Percentiles rank a stretch among this genome's conserved stretches.
Evolutionary conservation across 2,329 filamentous ascomycete genomes (phyloP).

Genomic region (Elsinoe australis): DNA sequence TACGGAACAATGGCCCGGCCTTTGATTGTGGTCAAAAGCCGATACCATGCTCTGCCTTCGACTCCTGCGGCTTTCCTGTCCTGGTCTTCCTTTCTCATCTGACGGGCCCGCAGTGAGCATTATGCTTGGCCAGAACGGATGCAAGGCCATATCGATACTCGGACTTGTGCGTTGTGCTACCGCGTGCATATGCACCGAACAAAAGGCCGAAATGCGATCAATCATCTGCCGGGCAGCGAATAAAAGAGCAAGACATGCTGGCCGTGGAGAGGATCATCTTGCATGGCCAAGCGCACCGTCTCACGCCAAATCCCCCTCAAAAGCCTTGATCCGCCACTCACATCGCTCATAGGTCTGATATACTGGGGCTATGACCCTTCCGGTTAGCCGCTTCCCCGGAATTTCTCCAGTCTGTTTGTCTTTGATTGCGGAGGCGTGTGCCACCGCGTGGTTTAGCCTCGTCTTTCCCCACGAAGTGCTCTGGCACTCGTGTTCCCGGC

Average conservation of each 20-base stretch:
- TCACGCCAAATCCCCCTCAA: not conserved
- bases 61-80: too few relatives aligned
- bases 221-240: too few relatives aligned
- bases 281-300: not conserved
- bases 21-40: not conserved
- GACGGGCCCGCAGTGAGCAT: too few relatives aligned
- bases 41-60: not conserved
- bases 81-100: too few relatives aligned
- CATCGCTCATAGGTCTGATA: not conserved
- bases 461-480: constrained; percentile 1
- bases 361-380: not conserved
- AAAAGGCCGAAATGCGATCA: too few relatives aligned
- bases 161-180: too few relatives aligned
- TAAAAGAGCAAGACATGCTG: not conserved
- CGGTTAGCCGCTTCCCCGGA: constrained; percentile 6
- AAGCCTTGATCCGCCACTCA: constrained; percentile 5
- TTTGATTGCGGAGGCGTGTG: constrained; percentile 8
- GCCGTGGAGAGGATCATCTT: not conserved
- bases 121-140: too few relatives aligned
- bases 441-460: constrained; percentile 6
- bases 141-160: too few relatives aligned
- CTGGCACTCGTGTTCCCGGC: constrained; percentile 3
- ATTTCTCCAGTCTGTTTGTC: constrained; percentile 6
- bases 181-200: too few relatives aligned
- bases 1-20: too few relatives aligned